Evolutionary conservation across 1,284 basidiomycete genomes (phyloP), one percentile per base, ranked within the genome.

Genomic region (Austroboletus niveus): DNA sequence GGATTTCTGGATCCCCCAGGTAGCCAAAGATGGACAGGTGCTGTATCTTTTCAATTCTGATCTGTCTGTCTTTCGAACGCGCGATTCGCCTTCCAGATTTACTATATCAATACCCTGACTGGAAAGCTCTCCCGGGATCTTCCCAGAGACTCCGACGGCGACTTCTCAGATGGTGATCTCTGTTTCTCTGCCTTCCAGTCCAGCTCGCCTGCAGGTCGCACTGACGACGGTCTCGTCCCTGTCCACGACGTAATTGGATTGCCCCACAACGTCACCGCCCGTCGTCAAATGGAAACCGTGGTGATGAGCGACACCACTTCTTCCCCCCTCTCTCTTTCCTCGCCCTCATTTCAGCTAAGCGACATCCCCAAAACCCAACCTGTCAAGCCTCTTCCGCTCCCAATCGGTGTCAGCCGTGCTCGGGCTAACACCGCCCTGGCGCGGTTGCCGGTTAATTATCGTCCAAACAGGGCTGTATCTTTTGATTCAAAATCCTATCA

Each of bases 1-100:
- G 24, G 65, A 66, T 30, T 66, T 66, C 29, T 66, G 65, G 65
- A 70, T 66, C 27, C 65, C 65, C 5, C 68, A 70, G 43, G 66
- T 66, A 31, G 53, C 65, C 4, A 49, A 60, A 0, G 55, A 57
- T 10, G 68, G 66, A 54, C 68, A 70, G 64, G 64, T 66, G 14
- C 41, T 9, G 47, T 47, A 32, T 27, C 40, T 24, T n/a, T 30
- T 51, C 42, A 27, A 5, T 31, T 15, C 30, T 17, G n/a, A 12
- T 30, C 15, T 12, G 4, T 34, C 14, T 24, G 12, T 43, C 30
- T n/a, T 7, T 29, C 29, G 20, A 4, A 2, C 29, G 42, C 50
- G 36, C 38, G 44, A 43, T 35, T 11, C 39, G 20, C 36, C 10
- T 24, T 31, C 35, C 30, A 66, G 65, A 70, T 66, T 39, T 66